A percentile compares a stretch with the other conserved stretches of the same genome.
Conservation (phyloP, 345 rosid species). For the Clausena lansium region DNA sequence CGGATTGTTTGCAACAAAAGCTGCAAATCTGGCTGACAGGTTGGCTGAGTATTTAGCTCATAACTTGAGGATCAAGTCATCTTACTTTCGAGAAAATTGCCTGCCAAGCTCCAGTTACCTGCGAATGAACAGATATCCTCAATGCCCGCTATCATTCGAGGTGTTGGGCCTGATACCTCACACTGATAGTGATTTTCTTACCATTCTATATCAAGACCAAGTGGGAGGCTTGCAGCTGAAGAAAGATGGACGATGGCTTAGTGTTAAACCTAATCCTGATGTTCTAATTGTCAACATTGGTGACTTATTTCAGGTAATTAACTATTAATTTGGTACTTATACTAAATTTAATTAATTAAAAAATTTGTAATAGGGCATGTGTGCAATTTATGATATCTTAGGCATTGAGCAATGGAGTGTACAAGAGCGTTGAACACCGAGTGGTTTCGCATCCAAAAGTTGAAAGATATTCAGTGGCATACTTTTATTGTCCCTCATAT, state of each 20-base stretch:
- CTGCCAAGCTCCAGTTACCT: constrained; percentile 38
- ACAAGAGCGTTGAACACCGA: constrained; percentile 64
- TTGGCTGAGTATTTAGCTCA: constrained; percentile 47
- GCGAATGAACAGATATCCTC: constrained; percentile 79
- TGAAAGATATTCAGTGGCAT: constrained; percentile 65
- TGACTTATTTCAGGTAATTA: constrained; percentile 69
- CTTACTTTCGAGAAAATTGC: constrained; percentile 47
- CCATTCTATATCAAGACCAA: constrained; percentile 58
- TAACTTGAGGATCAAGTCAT: constrained; percentile 33
- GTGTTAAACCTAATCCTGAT: constrained; percentile 55
- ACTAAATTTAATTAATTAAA: not conserved
- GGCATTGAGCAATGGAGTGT: constrained; percentile 75
- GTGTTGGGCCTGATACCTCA: constrained; percentile 74
- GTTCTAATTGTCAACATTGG: constrained; percentile 67
- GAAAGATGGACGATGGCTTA: constrained; percentile 60
- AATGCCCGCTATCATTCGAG: constrained; percentile 47
- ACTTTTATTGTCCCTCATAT: constrained; percentile 53
- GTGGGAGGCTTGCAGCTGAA: constrained; percentile 64
- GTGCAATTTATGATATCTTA: not conserved
- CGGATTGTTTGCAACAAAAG: constrained; percentile 32
- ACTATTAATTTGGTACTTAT: too few relatives aligned
- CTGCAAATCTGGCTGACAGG: constrained; percentile 38
- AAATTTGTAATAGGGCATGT: not conserved
- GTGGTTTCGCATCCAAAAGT: constrained; percentile 44
- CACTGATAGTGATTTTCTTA: constrained; percentile 67